Evolutionary conservation across 129 eudicot species (phyloP).

Genomic region (Dittrichia graveolens): DNA sequence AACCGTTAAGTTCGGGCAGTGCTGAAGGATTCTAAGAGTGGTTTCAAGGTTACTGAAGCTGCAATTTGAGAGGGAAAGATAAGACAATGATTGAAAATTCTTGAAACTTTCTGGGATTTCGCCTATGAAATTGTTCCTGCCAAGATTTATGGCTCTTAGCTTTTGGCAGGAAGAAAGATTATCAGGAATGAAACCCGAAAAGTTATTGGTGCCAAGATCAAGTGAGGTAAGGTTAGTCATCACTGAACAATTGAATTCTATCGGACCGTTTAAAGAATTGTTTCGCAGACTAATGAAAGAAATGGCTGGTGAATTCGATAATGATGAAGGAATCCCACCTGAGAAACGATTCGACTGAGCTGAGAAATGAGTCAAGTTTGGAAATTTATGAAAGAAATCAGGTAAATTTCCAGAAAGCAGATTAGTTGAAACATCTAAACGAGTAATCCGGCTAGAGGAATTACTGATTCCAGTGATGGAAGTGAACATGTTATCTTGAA

Average conservation of each 20-base stretch:
- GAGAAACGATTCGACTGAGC: conserved; percentile 53
- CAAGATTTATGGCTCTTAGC: conserved; percentile 53
- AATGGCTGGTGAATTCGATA: conserved; percentile 46
- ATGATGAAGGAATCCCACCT: conserved; percentile 50
- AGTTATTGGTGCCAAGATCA: conserved; percentile 52
- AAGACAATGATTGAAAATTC: conserved; percentile 46
- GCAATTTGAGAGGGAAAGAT: conserved; percentile 58
- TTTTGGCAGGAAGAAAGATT: conserved; percentile 44
- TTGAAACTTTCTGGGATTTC: conserved; percentile 61
- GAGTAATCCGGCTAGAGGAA: conserved; percentile 36
- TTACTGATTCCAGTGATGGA: conserved; percentile 40
- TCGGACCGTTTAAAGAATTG: conserved; percentile 47
- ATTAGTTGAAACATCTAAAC: conserved; percentile 51
- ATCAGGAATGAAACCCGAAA: conserved; percentile 48
- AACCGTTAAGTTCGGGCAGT: conserved; percentile 55
- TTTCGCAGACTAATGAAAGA: conserved; percentile 46
- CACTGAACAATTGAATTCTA: conserved; percentile 56
- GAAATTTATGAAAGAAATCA: conserved; percentile 45
- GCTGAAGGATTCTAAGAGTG: conserved; percentile 50
- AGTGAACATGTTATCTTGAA: conserved; percentile 47
- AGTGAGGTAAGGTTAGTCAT: conserved; percentile 55
- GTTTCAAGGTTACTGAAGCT: conserved; percentile 46
- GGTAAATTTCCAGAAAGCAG: conserved; percentile 56
- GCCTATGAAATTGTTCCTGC: conserved; percentile 45
- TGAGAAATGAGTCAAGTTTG: conserved; percentile 37